Evolutionary conservation across 2,329 filamentous ascomycete genomes (phyloP), one percentile per base, ranked within the genome.

Genomic region (Gaeumannomyces tritici): DNA sequence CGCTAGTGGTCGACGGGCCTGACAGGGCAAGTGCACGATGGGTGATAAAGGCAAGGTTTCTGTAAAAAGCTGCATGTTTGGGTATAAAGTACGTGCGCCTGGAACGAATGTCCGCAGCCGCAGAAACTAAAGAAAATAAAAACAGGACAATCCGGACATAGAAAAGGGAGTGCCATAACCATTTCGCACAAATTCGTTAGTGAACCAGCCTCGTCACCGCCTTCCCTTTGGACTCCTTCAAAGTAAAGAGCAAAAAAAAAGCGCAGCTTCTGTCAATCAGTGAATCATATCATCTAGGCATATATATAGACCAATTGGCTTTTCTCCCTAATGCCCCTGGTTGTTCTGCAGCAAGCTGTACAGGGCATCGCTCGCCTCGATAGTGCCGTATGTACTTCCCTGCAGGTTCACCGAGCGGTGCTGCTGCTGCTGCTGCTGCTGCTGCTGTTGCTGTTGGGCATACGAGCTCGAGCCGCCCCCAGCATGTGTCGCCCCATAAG

Each of bases 371-470:
- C 62, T 64, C 11, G 65, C 63, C 28, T 69, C 66, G 55, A 71
- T 68, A 47, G 66, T 69, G 42, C 66, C 67, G 62, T 72, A 68
- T 9, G 65, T 69, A 61, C 67, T 66, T 31, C 66, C 64, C 8
- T 65, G 65, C 59, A 70, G 62, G 60, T 71, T 69, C 68, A 70
- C 68, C 11, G 69, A 66, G 59, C 68, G 59, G 55, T 71, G 67
- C 33, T 68, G 67, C 33, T 64, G 60, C 33, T 63, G 56, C 28
- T 62, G 60, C 24, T 63, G 63, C 51, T 66, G 57, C 33, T 71
- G 67, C 42, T n/a, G n/a, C n/a, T n/a, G n/a, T n/a, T n/a, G n/a
- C n/a, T 69, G 67, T 26, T 64, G 62, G 59, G 62, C 57, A 60
- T 66, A 64, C 12, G 59, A 55, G 56, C 64, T 63, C 13, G 65